These are phyloP conservation scores for Trametes punicea DNA, from an alignment of 768 basidiomycete species.

Conservation along the genomic window DNA sequence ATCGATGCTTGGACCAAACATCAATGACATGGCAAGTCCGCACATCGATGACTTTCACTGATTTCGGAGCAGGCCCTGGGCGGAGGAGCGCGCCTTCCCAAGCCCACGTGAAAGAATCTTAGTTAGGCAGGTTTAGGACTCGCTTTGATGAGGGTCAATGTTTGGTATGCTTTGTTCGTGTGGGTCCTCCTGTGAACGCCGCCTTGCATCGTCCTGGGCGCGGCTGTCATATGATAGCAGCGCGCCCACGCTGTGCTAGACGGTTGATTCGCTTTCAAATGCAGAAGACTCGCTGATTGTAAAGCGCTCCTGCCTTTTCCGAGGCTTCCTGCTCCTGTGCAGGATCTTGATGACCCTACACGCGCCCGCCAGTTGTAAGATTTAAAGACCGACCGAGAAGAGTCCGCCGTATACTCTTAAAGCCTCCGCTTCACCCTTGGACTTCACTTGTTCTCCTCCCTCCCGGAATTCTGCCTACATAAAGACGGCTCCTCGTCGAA, in stretches of 20 bases:
- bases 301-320: neutral
- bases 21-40: too few relatives aligned
- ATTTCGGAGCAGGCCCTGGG: too few relatives aligned
- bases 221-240: neutral
- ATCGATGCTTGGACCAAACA: too few relatives aligned
- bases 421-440: conserved; percentile 2
- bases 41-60: too few relatives aligned
- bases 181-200: conserved; percentile 2
- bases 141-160: neutral
- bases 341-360: conserved; percentile 1
- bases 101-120: neutral
- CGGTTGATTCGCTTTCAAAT: neutral
- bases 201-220: neutral
- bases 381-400: conserved; percentile 15
- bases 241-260: neutral
- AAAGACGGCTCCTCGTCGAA: neutral
- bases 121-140: neutral
- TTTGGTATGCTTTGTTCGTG: conserved; percentile 12
- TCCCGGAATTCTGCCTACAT: neutral
- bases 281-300: neutral
- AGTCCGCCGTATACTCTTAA: conserved; percentile 10
- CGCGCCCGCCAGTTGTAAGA: conserved; percentile 2
- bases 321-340: neutral
- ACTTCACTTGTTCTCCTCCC: neutral
- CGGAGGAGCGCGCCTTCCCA: neutral